A percentile compares a stretch with the other conserved stretches of the same genome.
Evolutionary conservation across 2,329 filamentous ascomycete species (phyloP).

Genomic region (Trichoderma sp.): DNA sequence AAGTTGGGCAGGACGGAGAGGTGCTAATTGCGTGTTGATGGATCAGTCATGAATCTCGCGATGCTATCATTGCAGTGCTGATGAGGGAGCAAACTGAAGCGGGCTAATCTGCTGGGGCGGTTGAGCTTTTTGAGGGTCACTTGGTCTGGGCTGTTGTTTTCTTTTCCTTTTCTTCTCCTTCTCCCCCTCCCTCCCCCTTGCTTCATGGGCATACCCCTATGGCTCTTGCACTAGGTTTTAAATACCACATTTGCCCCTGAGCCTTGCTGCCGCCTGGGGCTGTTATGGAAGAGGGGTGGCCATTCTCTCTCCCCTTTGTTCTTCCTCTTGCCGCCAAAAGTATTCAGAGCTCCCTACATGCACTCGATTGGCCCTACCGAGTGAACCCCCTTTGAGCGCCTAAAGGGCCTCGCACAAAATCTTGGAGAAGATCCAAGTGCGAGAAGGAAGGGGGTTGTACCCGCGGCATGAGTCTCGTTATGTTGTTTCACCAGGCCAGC

Average conservation of each 20-base stretch:
- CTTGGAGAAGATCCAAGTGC: background rate
- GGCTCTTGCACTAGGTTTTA: background rate
- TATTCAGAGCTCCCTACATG: background rate
- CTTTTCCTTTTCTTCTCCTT: background rate
- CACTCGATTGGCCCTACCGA: background rate
- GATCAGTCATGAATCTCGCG: conserved; percentile 1
- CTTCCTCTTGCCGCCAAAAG: background rate
- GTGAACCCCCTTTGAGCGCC: background rate
- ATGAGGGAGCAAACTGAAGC: conserved; percentile 2
- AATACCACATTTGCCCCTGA: background rate
- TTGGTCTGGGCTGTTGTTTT: conserved; percentile 1
- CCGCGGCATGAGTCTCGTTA: background rate
- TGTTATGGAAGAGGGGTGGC: background rate
- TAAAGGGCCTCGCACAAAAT: background rate
- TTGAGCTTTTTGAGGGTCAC: background rate
- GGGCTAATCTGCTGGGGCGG: background rate
- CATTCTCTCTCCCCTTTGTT: background rate
- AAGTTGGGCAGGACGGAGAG: background rate
- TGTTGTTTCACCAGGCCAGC: background rate
- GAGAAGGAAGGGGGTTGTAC: background rate
- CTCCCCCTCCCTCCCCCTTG: background rate
- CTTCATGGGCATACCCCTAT: background rate
- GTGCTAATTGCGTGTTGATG: background rate
- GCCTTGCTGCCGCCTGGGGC: background rate
- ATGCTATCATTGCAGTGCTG: background rate